Evolutionary conservation across 805 yeast genomes (phyloP), one percentile per base, ranked within the genome.

Genomic region (Schizosaccharomyces lindneri): DNA sequence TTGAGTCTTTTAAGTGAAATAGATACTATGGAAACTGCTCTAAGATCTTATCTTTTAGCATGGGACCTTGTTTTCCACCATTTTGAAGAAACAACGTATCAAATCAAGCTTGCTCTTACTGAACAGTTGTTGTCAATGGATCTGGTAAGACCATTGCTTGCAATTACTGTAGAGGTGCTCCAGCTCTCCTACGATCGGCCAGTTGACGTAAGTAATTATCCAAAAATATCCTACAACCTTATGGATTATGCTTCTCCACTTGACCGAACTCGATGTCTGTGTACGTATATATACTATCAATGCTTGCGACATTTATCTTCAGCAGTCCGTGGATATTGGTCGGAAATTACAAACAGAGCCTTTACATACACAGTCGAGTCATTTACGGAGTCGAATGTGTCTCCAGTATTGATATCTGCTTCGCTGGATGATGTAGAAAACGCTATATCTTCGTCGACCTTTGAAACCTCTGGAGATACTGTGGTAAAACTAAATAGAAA

Each of bases 51-150:
- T 67, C 65, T 84, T 43, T 83, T 85, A 82, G 73, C 80, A 62
- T 88, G 95, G 94, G 73, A 72, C 64, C 72, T 86, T 62, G 70
- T 85, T 0, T 75, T 85, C 64, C 73, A 72, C 36, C 81, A 81
- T 69, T 84, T 87, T 68, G 75, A 77, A 61, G 80, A 81, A 63
- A 77, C 84, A 62, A 61, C 93, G 0, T 81, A 80, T 65, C 78
- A 79, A 51, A 75, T 87, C 65, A 76, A 88, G 62, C 76, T 79
- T 59, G 73, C 76, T 55, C 85, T 84, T 66, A 77, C 83, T 43
- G 74, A 72, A 24, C 83, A 84, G 65, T 68, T 87, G 62, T 79
- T 78, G 32, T 76, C 74, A 32, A 68, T 70, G 6, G 78, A 75
- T 36, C 67, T 76, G n/a, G 70, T 85, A 6, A 73, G 72, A 2